Conservation (phyloP, 257 asterid species). For the Galeopsis tetrahit region DNA sequence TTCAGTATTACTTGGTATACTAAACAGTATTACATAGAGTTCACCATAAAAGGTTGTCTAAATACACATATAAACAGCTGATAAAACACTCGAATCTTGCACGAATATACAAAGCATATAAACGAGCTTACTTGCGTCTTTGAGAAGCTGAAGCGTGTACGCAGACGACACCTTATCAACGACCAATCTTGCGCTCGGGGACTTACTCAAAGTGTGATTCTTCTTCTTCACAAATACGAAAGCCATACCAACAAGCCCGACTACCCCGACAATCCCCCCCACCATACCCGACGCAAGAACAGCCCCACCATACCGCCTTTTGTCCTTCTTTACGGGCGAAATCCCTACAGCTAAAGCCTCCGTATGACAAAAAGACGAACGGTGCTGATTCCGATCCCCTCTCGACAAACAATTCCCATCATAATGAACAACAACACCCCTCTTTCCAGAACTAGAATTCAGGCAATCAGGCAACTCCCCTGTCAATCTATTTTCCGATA, state of each 20-base stretch:
- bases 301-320: constrained; percentile 40
- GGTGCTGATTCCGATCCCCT: constrained; percentile 50
- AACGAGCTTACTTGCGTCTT: constrained; percentile 74
- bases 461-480: constrained; percentile 85
- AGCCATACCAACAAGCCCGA: constrained; percentile 50
- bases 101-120: background rate
- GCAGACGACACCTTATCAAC: constrained; percentile 69
- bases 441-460: constrained; percentile 12
- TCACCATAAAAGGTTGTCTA: no score
- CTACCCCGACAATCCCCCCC: constrained; percentile 67
- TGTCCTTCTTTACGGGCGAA: constrained; percentile 45
- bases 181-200: constrained; percentile 47
- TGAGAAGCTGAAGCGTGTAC: constrained; percentile 74
- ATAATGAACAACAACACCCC: constrained; percentile 39
- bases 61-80: no score
- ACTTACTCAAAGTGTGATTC: constrained; percentile 40
- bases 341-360: constrained; percentile 88
- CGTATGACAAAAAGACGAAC: constrained; percentile 57
- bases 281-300: constrained; percentile 68
- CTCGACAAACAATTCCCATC: constrained; percentile 69
- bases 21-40: background rate
- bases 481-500: constrained; percentile 65
- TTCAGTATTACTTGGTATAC: background rate
- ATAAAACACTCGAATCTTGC: no score
- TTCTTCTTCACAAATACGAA: constrained; percentile 53